Evolutionary conservation across 169 alveolate species (phyloP), one percentile per base, ranked within the genome.

Genomic region (Plasmodium ovale): DNA sequence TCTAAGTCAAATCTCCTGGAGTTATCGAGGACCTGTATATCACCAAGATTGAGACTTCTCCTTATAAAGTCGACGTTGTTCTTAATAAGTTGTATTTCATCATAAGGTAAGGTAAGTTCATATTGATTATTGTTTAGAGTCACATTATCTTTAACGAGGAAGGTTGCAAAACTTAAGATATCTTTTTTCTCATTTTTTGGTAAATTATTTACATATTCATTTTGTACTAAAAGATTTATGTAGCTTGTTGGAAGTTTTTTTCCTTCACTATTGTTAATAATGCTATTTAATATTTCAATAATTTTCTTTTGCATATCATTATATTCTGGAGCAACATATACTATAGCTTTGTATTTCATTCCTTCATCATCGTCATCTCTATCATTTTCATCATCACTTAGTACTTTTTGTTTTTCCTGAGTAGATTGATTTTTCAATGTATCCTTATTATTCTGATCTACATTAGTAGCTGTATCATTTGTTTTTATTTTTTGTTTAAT

Each of bases 141-240:
- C 6, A 93, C 97, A 72, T 95, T 96, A 25, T 91, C 94, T 89
- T 93, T 90, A 58, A 94, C 94, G 25, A 94, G 92, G 87, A 91
- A 95, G 12, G 98, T 92, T 1, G 98, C 98, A 59, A 95, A 96
- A n/a, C 96, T 95, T 85, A 97, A 58, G 25, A 96, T 95, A 37
- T 92, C 92, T 59, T 94, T 94, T 89, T 95, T 95, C 37, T 93
- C 95, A 56, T 93, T 89, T 58, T 85, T 87, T 10, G 92, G 87
- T 31, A 93, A 59, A 31, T 54, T 89, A 58, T 77, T 92, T 31
- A 93, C 92, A 51, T 88, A 62, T 3, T 87, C 93, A 19, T 92
- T 82, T 51, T 90, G 64, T 3, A 88, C 94, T 12, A 92, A 64
- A 3, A 92, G 87, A 65, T 88, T 91, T 1, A 85, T 85, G 23